phyloP scores from a whole-genome alignment of 1,284 basidiomycete genomes.

The Lignosus rhinocerotis region DNA sequence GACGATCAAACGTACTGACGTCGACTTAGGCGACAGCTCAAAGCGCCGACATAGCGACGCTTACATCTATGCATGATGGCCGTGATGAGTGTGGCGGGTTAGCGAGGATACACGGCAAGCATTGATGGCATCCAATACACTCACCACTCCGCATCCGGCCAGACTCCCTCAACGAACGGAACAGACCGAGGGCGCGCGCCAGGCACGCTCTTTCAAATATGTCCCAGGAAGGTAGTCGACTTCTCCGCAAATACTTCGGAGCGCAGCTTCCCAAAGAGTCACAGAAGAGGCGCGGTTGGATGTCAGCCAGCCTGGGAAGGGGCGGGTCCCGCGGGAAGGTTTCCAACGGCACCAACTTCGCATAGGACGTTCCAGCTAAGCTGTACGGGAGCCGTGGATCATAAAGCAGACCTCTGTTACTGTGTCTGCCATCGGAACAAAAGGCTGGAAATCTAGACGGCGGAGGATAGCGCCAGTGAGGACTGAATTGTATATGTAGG shows the following conservation, averaged over 20 bases:
- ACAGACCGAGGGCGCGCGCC: slow-evolving; percentile 6
- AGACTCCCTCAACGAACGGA: neutral
- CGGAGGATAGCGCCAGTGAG: neutral
- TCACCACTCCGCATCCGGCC: neutral
- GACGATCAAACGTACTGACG: neutral
- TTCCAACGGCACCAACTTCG: neutral
- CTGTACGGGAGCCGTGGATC: too few relatives aligned
- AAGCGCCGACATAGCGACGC: neutral
- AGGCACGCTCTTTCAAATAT: slow-evolving; percentile 23
- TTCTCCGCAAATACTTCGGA: slow-evolving; percentile 1
- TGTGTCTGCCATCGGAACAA: neutral
- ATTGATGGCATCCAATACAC: neutral
- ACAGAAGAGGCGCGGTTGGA: neutral
- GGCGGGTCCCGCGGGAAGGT: neutral
- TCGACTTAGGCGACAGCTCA: neutral
- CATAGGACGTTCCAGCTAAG: neutral
- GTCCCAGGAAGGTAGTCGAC: slow-evolving; percentile 5
- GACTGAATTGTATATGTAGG: neutral
- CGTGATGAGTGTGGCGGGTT: too few relatives aligned
- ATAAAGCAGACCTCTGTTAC: neutral
- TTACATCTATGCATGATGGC: too few relatives aligned
- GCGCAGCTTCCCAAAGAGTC: slow-evolving; percentile 13
- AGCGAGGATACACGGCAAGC: too few relatives aligned
- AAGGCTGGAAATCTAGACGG: neutral
- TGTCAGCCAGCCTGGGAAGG: slow-evolving; percentile 5